These are phyloP conservation scores for Jaenimonas drosophilae DNA, from an alignment of 208 protist genomes.

Conservation along the genomic window DNA sequence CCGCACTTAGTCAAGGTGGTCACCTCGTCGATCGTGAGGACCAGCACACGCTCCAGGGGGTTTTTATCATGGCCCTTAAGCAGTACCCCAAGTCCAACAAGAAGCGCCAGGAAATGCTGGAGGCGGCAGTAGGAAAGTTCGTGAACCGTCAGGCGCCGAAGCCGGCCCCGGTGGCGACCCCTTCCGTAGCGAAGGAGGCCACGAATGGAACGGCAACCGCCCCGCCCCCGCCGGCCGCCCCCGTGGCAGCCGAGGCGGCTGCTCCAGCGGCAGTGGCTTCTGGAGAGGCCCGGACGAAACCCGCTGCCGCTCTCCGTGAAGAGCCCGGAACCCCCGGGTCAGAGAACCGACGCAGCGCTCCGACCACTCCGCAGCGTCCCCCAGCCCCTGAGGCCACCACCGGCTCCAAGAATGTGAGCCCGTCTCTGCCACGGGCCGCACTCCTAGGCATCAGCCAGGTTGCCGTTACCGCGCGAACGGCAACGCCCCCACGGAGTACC, in stretches of 20 bases:
- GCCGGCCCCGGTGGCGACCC: slow-evolving; percentile 12
- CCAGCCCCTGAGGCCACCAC: no score
- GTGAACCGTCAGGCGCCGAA: slow-evolving; percentile 43
- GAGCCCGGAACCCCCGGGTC: background rate
- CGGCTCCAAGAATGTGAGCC: no score
- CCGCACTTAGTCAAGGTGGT: slow-evolving; percentile 75
- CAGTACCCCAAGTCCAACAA: slow-evolving; percentile 71
- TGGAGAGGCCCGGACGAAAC: background rate
- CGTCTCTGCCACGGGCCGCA: slow-evolving; percentile 1
- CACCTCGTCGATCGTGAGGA: slow-evolving; percentile 83
- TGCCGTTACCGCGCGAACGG: background rate
- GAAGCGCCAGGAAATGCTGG: slow-evolving; percentile 77
- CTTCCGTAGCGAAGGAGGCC: slow-evolving; percentile 1
- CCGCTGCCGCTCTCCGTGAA: background rate
- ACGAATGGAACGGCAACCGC: background rate
- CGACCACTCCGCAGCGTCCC: background rate
- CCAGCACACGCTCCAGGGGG: slow-evolving; percentile 74
- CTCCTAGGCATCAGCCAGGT: background rate
- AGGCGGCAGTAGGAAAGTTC: slow-evolving; percentile 64
- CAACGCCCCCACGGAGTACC: background rate
- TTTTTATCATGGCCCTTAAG: slow-evolving; percentile 61
- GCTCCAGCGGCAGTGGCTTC: background rate
- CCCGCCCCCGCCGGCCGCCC: background rate
- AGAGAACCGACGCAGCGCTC: background rate
- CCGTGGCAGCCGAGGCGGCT: slow-evolving; percentile 1